Percentiles rank a stretch among this genome's conserved stretches.
Evolutionary conservation across 257 asterid species (phyloP).

Genomic region (Rhazya stricta): DNA sequence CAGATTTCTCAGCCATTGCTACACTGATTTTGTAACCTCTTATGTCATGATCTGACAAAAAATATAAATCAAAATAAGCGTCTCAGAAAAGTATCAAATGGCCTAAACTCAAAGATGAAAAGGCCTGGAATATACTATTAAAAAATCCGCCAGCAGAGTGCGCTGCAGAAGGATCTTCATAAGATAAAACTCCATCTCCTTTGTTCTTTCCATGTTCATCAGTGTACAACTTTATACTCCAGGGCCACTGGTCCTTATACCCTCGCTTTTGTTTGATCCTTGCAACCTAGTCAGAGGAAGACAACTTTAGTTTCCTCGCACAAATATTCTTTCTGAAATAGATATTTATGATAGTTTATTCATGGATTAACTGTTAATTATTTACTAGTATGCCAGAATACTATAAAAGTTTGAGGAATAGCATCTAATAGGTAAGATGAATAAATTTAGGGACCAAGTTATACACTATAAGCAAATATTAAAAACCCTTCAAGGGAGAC

Average conservation of each 20-base stretch:
- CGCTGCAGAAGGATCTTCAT: conserved; percentile 99
- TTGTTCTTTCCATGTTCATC: conserved; percentile 94
- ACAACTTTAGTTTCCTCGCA: neutral
- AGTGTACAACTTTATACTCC: conserved; percentile 91
- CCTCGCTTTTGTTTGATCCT: conserved; percentile 98
- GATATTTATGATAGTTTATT: neutral
- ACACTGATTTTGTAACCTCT: conserved; percentile 84
- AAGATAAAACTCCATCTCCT: conserved; percentile 95
- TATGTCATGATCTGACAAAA: conserved; percentile 57
- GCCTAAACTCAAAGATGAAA: conserved; percentile 7
- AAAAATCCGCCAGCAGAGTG: conserved; percentile 98
- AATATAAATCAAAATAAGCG: neutral
- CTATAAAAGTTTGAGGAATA: neutral
- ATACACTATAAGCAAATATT: neutral
- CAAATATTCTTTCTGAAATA: neutral
- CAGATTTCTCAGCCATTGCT: conserved; percentile 95
- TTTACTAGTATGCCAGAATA: neutral
- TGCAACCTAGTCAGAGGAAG: conserved; percentile 53
- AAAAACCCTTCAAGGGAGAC: neutral
- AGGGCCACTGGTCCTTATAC: conserved; percentile 99
- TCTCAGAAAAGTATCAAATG: neutral
- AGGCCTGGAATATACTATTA: conserved; percentile 48
- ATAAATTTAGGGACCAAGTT: neutral
- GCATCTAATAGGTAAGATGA: neutral
- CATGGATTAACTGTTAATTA: neutral